phyloP scores from a whole-genome alignment of 768 basidiomycete species.

The Hygrophoropsis aurantiaca region DNA sequence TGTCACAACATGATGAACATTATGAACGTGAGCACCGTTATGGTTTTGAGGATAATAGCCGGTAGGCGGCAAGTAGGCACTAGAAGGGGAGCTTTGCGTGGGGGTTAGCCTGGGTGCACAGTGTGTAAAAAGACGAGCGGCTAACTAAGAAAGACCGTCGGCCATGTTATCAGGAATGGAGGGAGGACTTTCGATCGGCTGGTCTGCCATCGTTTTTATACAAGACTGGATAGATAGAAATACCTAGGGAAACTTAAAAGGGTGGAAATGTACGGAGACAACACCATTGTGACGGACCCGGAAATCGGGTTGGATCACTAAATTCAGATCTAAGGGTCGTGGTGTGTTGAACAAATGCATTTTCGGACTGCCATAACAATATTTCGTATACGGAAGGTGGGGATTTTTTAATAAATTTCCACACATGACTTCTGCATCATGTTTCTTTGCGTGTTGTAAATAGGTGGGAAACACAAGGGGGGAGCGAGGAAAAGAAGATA shows the following conservation, averaged over 20 bases:
- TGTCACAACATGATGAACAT: slow-evolving; percentile 49
- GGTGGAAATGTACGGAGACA: slow-evolving; percentile 39
- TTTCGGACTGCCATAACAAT: slow-evolving; percentile 37
- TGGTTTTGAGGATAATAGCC: slow-evolving; percentile 38
- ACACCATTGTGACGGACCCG: slow-evolving; percentile 41
- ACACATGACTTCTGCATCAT: slow-evolving; percentile 29
- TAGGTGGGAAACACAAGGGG: slow-evolving; percentile 15
- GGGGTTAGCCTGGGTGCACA: slow-evolving; percentile 14
- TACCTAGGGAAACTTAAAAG: slow-evolving; percentile 32
- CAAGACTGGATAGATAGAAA: slow-evolving; percentile 30
- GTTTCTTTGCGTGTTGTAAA: slow-evolving; percentile 20
- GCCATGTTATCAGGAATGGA: slow-evolving; percentile 46
- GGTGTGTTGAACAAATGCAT: slow-evolving; percentile 48
- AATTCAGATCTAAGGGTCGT: slow-evolving; percentile 76
- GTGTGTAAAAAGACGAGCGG: slow-evolving; percentile 16
- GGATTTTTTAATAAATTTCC: slow-evolving; percentile 43
- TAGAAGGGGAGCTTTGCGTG: slow-evolving; percentile 35
- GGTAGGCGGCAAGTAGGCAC: slow-evolving; percentile 40
- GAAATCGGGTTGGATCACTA: slow-evolving; percentile 52
- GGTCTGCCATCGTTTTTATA: slow-evolving; percentile 55
- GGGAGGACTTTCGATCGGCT: slow-evolving; percentile 35
- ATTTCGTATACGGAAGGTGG: slow-evolving; percentile 43
- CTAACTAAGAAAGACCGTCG: slow-evolving; percentile 57
- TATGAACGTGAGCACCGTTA: slow-evolving; percentile 37
- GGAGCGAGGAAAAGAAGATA: slow-evolving; percentile 1